These are phyloP conservation scores for Citrus glauca DNA, from an alignment of 345 rosid species.

Conservation along the genomic window DNA sequence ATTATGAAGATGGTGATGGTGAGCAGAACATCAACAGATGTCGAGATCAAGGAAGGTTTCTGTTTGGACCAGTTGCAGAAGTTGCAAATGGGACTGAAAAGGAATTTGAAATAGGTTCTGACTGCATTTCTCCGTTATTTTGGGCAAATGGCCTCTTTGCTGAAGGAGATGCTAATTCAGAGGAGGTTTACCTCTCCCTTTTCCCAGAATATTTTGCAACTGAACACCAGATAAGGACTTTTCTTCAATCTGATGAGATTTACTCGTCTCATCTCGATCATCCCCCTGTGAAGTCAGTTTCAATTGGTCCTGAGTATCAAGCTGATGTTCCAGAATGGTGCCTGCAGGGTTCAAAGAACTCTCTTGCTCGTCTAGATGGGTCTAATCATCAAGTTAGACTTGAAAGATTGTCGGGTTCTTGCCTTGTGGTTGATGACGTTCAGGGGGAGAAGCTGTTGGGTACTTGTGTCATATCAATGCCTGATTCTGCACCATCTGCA, in stretches of 20 bases:
- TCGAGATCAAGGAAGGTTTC: conserved; percentile 22
- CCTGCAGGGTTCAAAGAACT: conserved; percentile 3
- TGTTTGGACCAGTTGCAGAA: conserved; percentile 2
- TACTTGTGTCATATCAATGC: conserved; percentile 55
- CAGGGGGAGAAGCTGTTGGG: conserved; percentile 35
- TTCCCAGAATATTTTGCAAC: conserved; percentile 46
- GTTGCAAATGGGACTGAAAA: conserved; percentile 10
- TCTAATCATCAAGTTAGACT: conserved; percentile 10
- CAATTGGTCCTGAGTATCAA: conserved; percentile 56
- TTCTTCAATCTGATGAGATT: conserved; percentile 31
- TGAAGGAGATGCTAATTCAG: conserved; percentile 28
- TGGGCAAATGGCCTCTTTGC: conserved; percentile 27
- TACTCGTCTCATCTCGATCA: conserved; percentile 26
- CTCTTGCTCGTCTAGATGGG: conserved; percentile 2
- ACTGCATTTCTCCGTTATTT: conserved; percentile 24
- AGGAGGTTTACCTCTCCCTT: conserved; percentile 18
- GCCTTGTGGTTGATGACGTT: conserved; percentile 9
- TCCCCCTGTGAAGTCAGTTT: conserved; percentile 39
- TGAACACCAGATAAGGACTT: conserved; percentile 21
- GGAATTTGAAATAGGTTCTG: conserved; percentile 21
- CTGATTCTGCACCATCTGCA: conserved; percentile 25
- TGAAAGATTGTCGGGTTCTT: background rate
- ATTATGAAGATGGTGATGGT: conserved; percentile 26
- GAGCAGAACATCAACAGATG: conserved; percentile 12
- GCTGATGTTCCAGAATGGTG: conserved; percentile 53